Base-by-base conservation (phyloP, 768 basidiomycete species). In the Tylopilus felleus region DNA sequence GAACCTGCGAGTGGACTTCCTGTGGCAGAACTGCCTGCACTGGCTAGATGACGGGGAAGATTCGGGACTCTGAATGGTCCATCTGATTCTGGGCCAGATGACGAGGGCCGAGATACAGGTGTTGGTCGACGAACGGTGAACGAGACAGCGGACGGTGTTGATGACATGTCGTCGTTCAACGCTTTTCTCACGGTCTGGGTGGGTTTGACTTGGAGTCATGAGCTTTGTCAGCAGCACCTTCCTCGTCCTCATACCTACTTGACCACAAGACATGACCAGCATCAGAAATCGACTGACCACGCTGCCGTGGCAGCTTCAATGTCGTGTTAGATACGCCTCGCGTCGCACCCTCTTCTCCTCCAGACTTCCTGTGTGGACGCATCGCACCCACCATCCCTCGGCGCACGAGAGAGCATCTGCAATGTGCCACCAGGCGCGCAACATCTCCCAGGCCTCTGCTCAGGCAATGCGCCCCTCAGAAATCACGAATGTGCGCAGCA, bases 51-150 rank as follows among this genome's bases (percentile, higher is more conserved):
- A 17, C 79, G 79, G 6, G 86, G 87, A n/a, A 88, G 65, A 1
- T 81, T 70, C 16, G 84, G 83, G 6, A 80, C 60, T 61, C 80
- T 88, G 73, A 86, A 85, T 19, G 69, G 66, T 0, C 72, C 68
- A 57, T 84, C 85, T 0, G 84, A 84, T 38, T 87, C 88, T 40
- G 79, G 75, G 10, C 82, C 85, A 29, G 84, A 79, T 0, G 88
- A 88, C 0, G 76, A 67, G 17, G 79, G 77, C 12, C 87, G 78
- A 7, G 88, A 86, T 0, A 77, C 66, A 1, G 89, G 86, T 0
- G 83, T 84, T 0, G 93, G 93, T 8, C 90, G 80, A 40, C 90
- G 83, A 53, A 96, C 78, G 2, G 88, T 93, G 71, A 96, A 95
- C 1, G 93, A 94, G 38, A 94, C 79, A 59, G 83, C 80, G 21